These are phyloP conservation scores for Pythium volutum DNA, from an alignment of 352 stramenopile genomes.

Conservation along the genomic window DNA sequence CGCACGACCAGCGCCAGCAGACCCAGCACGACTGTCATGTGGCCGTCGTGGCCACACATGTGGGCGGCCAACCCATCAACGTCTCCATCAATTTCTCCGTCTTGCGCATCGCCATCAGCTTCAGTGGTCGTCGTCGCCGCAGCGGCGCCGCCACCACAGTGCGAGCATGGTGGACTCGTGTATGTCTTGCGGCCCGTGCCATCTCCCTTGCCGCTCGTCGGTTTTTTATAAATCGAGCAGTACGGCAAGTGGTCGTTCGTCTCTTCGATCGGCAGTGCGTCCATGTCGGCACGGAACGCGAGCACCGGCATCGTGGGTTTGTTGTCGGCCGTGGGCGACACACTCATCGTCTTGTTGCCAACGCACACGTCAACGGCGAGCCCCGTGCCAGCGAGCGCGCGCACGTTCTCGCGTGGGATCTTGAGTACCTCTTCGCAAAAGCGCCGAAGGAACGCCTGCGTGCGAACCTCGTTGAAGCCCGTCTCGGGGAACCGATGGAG, in stretches of 20 bases:
- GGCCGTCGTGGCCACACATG: conserved; percentile 95
- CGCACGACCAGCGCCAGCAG: conserved; percentile 76
- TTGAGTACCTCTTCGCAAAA: conserved; percentile 79
- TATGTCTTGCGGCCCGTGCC: too few relatives aligned
- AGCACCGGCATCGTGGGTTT: conserved; percentile 79
- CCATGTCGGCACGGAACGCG: conserved; percentile 95
- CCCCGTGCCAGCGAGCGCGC: conserved; percentile 80
- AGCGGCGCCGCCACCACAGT: too few relatives aligned
- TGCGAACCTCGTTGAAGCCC: conserved; percentile 88
- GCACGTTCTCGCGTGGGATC: conserved; percentile 72
- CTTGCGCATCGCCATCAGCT: too few relatives aligned
- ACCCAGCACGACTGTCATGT: conserved; percentile 93
- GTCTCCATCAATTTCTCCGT: conserved; percentile 42
- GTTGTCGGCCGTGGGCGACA: conserved; percentile 40
- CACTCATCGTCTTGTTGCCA: conserved; percentile 52
- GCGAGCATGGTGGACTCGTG: too few relatives aligned
- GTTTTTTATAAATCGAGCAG: conserved; percentile 66
- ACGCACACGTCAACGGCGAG: conserved; percentile 90
- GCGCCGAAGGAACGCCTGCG: conserved; percentile 79
- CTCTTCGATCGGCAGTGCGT: conserved; percentile 92
- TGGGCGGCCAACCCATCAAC: conserved; percentile 44
- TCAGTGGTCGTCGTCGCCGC: too few relatives aligned
- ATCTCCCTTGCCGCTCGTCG: conserved; percentile 22
- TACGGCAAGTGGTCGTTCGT: conserved; percentile 76
- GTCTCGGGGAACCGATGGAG: conserved; percentile 92